Base-by-base conservation (phyloP, 2,329 filamentous ascomycete species). In the Claviceps sp. region DNA sequence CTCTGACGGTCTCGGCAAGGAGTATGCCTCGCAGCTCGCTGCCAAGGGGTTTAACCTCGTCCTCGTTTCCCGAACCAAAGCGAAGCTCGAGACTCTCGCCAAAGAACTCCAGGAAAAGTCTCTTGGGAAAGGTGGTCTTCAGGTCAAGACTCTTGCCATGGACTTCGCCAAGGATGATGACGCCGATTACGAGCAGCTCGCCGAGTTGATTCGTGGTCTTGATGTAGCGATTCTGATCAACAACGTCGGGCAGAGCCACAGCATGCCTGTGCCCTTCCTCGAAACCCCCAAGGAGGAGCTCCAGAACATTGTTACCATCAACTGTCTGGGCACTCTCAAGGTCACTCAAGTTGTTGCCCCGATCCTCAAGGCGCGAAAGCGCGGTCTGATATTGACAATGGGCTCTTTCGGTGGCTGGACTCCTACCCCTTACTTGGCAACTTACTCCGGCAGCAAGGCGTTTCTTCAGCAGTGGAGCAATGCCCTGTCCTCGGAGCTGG, bases 401-500 rank as follows among this genome's bases (percentile, higher is more conserved):
- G 93, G 91, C 46, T 96, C 90, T 11, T 95, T 97, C 65, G 93
- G 86, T 55, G 94, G 93, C 58, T 85, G 94, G 70, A 80, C 93
- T 55, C 93, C 93, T 7, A 95, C 88, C 0, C 90, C 94, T 5
- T 82, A 93, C 51, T 79, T 98, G 45, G 93, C 93, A 13, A 97
- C 93, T 3, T 98, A 98, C 76, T 94, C 88, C 45, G 93, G 93
- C 58, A 93, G 86, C 79, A 98, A 98, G 73, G 91, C 93, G 1
- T 98, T 98, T 78, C 77, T 98, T 47, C 91, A 97, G 71, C 85
- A 95, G 64, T 98, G 93, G 93, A 95, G 86, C 58, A 85, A 82
- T 5, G 83, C 93, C 11, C 78, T 98, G 14, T 86, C 85, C 1
- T 79, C 84, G 14, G 93, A 98, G 69, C 78, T 98, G 34, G 80